Conservation (phyloP, 331 rosid species). For the Quercus phellos region DNA sequence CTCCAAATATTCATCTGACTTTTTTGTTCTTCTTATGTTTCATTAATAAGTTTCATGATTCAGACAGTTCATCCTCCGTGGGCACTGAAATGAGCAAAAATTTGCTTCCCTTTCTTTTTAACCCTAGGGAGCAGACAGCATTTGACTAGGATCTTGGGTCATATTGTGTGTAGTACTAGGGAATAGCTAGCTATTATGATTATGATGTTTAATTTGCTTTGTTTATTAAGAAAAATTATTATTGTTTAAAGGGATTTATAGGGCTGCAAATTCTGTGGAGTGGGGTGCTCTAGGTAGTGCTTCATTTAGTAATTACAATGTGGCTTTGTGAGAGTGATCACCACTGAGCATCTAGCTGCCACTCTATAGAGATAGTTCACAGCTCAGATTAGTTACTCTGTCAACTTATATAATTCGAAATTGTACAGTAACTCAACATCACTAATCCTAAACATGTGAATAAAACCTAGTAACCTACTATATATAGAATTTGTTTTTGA, state of each 20-base stretch:
- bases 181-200: not conserved
- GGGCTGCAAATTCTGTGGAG: too few relatives aligned
- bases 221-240: not conserved
- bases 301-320: not conserved
- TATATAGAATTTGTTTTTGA: too few relatives aligned
- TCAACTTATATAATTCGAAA: not conserved
- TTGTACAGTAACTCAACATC: not conserved
- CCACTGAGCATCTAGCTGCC: not conserved
- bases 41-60: too few relatives aligned
- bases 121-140: not conserved
- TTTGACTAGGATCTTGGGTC: not conserved
- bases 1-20: too few relatives aligned
- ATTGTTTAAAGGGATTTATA: too few relatives aligned
- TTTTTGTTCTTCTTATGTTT: too few relatives aligned
- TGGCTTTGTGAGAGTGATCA: not conserved
- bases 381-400: not conserved
- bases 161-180: not conserved
- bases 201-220: not conserved
- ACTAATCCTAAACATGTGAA: not conserved
- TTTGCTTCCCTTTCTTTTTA: too few relatives aligned
- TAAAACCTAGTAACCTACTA: too few relatives aligned
- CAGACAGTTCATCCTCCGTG: too few relatives aligned
- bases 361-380: too few relatives aligned
- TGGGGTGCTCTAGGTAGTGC: not conserved
- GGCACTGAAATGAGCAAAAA: too few relatives aligned